Percentiles rank a stretch among this genome's conserved stretches.
phyloP scores from a whole-genome alignment of 2,329 filamentous ascomycete genomes.

The Aspergillus uvarum region DNA sequence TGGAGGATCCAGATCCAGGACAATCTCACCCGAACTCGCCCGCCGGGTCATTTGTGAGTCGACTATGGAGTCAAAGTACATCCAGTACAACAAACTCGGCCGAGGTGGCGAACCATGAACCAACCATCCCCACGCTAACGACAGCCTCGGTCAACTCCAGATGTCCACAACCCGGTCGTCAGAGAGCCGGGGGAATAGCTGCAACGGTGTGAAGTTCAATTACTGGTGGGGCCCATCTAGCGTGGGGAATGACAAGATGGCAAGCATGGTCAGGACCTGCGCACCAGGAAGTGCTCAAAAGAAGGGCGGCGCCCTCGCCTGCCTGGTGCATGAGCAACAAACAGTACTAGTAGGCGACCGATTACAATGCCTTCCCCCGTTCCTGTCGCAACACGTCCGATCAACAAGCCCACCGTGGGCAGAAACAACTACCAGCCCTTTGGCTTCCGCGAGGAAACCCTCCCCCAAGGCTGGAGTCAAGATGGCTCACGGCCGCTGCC shows the following conservation, averaged over 20 bases:
- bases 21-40: slow-evolving; percentile 3
- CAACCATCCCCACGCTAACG: too few species aligned
- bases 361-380: slow-evolving; percentile 5
- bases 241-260: neutral
- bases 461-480: slow-evolving; percentile 1
- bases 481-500: slow-evolving; percentile 5
- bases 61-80: neutral
- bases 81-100: neutral
- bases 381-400: slow-evolving; percentile 2
- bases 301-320: neutral
- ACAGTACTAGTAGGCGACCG: neutral
- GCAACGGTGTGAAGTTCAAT: too few species aligned
- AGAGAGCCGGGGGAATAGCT: too few species aligned
- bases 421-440: slow-evolving; percentile 6
- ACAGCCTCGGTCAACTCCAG: too few species aligned
- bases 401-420: slow-evolving; percentile 5
- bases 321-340: neutral
- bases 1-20: too few species aligned
- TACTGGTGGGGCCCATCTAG: neutral
- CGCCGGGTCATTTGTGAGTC: neutral
- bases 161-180: neutral
- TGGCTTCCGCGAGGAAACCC: slow-evolving; percentile 1
- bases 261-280: neutral
- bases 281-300: neutral
- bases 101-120: neutral